A percentile compares a stretch with the other conserved stretches of the same genome.
phyloP scores from a whole-genome alignment of 441 rosid species.

The Rhodomyrtus psidioides region DNA sequence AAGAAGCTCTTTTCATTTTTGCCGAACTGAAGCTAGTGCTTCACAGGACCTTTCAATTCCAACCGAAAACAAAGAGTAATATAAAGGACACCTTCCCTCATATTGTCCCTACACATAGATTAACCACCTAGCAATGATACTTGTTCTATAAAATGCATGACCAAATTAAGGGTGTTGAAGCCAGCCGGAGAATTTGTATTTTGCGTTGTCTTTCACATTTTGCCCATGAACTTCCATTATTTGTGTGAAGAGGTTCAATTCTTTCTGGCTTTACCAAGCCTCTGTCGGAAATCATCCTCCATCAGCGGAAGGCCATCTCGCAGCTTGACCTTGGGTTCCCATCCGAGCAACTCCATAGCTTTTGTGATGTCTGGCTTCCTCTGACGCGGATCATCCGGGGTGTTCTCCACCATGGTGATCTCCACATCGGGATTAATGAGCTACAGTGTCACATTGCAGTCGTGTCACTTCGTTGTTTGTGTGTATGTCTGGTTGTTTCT shows the following conservation, averaged over 20 bases:
- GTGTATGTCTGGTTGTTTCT: not conserved
- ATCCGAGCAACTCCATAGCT: constrained; percentile 60
- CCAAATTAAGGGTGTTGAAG: not conserved
- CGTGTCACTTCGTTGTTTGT: not conserved
- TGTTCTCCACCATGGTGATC: constrained; percentile 55
- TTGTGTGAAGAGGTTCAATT: not conserved
- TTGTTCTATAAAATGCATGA: not conserved
- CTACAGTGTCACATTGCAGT: constrained; percentile 13
- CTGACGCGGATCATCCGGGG: constrained; percentile 74
- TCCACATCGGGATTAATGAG: constrained; percentile 60
- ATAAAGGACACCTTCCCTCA: not conserved
- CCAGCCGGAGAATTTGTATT: not conserved
- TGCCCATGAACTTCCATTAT: not conserved
- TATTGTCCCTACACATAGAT: not conserved
- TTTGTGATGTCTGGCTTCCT: constrained; percentile 66
- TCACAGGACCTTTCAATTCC: not conserved
- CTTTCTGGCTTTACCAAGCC: constrained; percentile 38
- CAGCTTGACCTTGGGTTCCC: constrained; percentile 69
- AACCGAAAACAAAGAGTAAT: not conserved
- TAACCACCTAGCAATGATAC: not conserved
- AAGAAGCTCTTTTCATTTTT: not conserved
- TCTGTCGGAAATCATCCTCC: constrained; percentile 63
- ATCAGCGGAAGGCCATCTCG: constrained; percentile 67
- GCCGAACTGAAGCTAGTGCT: not conserved
- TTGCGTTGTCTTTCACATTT: not conserved